phyloP scores from a whole-genome alignment of 2,329 filamentous ascomycete genomes.

The Botrytis porri region DNA sequence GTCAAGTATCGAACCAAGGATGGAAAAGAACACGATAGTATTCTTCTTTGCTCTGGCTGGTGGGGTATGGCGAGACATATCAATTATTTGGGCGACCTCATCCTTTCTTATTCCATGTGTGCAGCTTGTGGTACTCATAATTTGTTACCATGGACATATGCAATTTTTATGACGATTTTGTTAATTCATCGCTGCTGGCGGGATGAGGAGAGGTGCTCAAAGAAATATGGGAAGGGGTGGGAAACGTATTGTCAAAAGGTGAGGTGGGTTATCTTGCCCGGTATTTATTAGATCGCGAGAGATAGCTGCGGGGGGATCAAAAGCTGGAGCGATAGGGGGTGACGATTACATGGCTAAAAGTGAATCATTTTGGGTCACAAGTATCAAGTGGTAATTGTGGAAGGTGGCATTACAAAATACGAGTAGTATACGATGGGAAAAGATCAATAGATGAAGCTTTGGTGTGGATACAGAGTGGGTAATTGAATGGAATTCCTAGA shows the following conservation, averaged over 20 bases:
- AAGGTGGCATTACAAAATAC: neutral
- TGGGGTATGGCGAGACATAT: conserved; percentile 44
- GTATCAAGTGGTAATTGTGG: neutral
- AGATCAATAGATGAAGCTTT: neutral
- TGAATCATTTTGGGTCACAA: neutral
- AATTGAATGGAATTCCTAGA: neutral
- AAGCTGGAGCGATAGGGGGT: neutral
- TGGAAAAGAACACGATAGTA: conserved; percentile 41
- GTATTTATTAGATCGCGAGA: conserved; percentile 37
- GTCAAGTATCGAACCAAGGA: conserved; percentile 44
- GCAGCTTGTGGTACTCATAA: conserved; percentile 42
- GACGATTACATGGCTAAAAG: neutral
- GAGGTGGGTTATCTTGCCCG: conserved; percentile 45
- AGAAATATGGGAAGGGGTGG: conserved; percentile 48
- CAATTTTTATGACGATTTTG: conserved; percentile 45
- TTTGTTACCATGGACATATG: conserved; percentile 46
- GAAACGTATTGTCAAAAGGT: conserved; percentile 44
- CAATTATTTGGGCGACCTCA: conserved; percentile 44
- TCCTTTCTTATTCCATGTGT: conserved; percentile 44
- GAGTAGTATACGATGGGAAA: neutral
- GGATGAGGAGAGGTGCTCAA: conserved; percentile 45
- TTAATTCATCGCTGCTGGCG: conserved; percentile 46
- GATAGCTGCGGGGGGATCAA: neutral
- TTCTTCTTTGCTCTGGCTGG: conserved; percentile 43
- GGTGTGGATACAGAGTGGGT: neutral